A percentile compares a stretch with the other conserved stretches of the same genome.
Evolutionary conservation across 2,329 filamentous ascomycete species (phyloP).

Genomic region (Scopulariopsis brevicaulis): DNA sequence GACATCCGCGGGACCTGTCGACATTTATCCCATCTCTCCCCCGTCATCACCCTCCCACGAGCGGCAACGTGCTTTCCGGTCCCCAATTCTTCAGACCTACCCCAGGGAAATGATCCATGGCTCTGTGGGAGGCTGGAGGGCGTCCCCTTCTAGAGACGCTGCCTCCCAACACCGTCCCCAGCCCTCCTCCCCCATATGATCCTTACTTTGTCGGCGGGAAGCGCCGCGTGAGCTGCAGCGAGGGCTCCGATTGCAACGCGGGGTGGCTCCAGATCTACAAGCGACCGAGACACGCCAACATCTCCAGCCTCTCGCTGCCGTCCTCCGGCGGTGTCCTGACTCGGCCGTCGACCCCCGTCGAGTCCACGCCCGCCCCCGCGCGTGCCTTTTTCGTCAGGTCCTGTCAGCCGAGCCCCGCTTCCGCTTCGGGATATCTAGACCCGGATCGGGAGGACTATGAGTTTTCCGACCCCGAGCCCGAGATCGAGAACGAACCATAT

Average conservation of each 20-base stretch:
- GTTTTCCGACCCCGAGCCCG: neutral
- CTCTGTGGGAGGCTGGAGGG: conserved; percentile 13
- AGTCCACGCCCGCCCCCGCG: neutral
- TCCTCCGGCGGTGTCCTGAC: neutral
- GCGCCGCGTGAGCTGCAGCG: conserved; percentile 23
- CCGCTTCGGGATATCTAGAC: neutral
- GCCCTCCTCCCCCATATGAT: conserved; percentile 8
- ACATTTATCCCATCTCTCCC: neutral
- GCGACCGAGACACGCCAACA: conserved; percentile 11
- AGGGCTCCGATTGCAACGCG: conserved; percentile 16
- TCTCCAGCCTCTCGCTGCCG: neutral
- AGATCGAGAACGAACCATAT: neutral
- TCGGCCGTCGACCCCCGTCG: neutral
- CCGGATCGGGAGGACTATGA: neutral
- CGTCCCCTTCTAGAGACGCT: neutral
- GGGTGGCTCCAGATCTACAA: conserved; percentile 12
- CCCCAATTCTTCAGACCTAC: neutral
- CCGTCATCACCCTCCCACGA: conserved; percentile 8
- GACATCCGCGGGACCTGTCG: neutral
- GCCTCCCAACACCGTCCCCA: neutral
- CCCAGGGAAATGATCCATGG: conserved; percentile 16
- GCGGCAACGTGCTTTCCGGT: conserved; percentile 3
- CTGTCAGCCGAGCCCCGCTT: neutral
- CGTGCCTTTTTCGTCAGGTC: conserved; percentile 3
- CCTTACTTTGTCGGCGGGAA: conserved; percentile 23